Percentiles rank a stretch among this genome's conserved stretches.
These are phyloP conservation scores for Mucor indicus DNA, from an alignment of 371 early-diverging fungal species.

Conservation along the genomic window DNA sequence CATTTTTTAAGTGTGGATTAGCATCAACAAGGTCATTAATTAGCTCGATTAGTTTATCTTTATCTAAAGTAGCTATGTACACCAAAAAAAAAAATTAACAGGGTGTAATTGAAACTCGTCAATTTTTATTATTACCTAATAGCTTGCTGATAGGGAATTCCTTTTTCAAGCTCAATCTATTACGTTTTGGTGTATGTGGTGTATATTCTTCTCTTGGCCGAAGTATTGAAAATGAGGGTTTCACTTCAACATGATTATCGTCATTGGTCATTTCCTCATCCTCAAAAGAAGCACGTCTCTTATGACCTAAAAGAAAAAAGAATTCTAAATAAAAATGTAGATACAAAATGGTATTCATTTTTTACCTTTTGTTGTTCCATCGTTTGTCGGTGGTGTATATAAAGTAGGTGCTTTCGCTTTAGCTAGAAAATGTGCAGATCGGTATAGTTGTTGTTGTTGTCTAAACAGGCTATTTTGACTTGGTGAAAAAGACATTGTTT, in stretches of 20 bases:
- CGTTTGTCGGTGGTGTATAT: conserved; percentile 22
- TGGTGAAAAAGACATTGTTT: conserved; percentile 13
- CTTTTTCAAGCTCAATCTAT: conserved; percentile 12
- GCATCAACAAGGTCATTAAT: conserved; percentile 66
- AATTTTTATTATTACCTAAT: conserved; percentile 11
- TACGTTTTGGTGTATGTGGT: conserved; percentile 17
- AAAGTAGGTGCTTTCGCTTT: conserved; percentile 26
- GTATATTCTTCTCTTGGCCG: conserved; percentile 4
- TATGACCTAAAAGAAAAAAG: conserved; percentile 10
- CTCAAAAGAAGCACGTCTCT: conserved; percentile 22
- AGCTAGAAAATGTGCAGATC: conserved; percentile 23
- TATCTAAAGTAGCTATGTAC: conserved; percentile 54
- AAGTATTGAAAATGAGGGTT: background rate
- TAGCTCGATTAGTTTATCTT: conserved; percentile 66
- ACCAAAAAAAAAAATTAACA: background rate
- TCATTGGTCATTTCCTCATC: conserved; percentile 22
- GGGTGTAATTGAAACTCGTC: too few relatives aligned
- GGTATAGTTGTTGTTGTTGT: conserved; percentile 34
- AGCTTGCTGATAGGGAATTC: conserved; percentile 28
- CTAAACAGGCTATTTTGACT: conserved; percentile 31
- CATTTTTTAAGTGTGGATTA: conserved; percentile 68
- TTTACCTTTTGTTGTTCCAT: conserved; percentile 10
- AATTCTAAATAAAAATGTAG: background rate
- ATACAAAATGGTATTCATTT: background rate
- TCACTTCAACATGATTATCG: background rate